Conservation (phyloP, 305 asterid genomes). For the Fraxinus baroniana region DNA sequence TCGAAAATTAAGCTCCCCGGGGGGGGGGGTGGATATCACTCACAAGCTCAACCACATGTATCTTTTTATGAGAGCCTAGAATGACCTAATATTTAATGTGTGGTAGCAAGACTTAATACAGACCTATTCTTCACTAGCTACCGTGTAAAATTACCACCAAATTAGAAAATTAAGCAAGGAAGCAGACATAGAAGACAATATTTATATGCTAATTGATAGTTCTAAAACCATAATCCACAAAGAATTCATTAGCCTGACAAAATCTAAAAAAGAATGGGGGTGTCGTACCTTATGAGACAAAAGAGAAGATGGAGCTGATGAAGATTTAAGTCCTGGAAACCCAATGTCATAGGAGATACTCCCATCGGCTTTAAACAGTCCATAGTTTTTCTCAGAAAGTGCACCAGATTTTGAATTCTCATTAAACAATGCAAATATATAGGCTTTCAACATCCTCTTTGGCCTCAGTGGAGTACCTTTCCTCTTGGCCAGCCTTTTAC, state of each 20-base stretch:
- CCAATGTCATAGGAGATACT: constrained; percentile 77
- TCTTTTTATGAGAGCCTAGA: constrained; percentile 1
- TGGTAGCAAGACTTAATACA: background rate
- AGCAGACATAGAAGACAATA: background rate
- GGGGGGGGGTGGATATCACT: too few species aligned
- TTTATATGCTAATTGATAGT: constrained; percentile 1
- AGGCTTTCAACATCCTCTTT: constrained; percentile 64
- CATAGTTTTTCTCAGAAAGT: constrained; percentile 73
- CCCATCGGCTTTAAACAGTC: constrained; percentile 84
- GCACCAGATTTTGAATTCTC: constrained; percentile 74
- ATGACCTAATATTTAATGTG: background rate
- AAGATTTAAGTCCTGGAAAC: constrained; percentile 62
- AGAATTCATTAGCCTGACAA: background rate
- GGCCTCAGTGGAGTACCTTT: constrained; percentile 97
- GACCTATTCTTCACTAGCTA: background rate
- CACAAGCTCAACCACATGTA: too few species aligned
- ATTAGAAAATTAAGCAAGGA: background rate
- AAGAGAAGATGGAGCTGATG: constrained; percentile 56
- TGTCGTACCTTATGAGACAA: constrained; percentile 54
- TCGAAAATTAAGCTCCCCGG: background rate
- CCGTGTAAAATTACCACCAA: background rate
- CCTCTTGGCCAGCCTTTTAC: constrained; percentile 83
- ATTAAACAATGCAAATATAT: constrained; percentile 83
- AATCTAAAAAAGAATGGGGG: constrained; percentile 4
- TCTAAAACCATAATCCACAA: constrained; percentile 7